These are phyloP conservation scores for Boletus sp. DNA, from an alignment of 1,284 basidiomycete species.

Conservation along the genomic window DNA sequence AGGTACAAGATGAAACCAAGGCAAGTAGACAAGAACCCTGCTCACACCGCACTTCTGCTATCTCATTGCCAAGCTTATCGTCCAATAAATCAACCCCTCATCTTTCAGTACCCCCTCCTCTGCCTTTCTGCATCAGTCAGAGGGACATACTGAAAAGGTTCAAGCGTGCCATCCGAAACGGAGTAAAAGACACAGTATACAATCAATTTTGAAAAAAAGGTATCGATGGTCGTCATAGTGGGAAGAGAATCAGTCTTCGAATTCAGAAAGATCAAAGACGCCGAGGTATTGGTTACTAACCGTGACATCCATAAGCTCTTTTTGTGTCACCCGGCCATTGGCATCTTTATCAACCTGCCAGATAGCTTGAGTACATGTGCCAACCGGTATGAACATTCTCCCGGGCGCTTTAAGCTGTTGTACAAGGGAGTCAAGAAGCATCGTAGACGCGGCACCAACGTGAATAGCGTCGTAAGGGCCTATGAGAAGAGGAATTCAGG, in stretches of 20 bases:
- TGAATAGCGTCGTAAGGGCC: conserved; percentile 92
- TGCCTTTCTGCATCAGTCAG: conserved; percentile 35
- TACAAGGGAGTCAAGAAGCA: conserved; percentile 72
- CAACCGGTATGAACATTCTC: conserved; percentile 94
- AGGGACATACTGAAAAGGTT: conserved; percentile 32
- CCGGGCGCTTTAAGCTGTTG: conserved; percentile 86
- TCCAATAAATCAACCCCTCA: too few relatives aligned
- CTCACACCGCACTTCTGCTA: too few relatives aligned
- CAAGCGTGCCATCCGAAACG: not conserved
- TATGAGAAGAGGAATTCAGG: conserved; percentile 25
- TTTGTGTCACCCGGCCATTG: conserved; percentile 68
- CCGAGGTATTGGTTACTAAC: conserved; percentile 48
- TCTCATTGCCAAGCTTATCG: too few relatives aligned
- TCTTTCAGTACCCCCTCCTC: conserved; percentile 27
- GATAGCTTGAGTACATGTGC: conserved; percentile 64
- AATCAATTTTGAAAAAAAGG: not conserved
- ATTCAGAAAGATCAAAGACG: conserved; percentile 19
- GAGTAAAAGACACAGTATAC: not conserved
- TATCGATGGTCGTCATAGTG: not conserved
- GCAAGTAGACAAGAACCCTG: not conserved
- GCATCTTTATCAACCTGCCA: conserved; percentile 82
- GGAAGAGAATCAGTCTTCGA: conserved; percentile 17
- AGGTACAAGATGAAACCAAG: not conserved
- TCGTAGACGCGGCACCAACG: conserved; percentile 90
- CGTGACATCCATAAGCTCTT: conserved; percentile 79